Evolutionary conservation across 805 yeast species (phyloP), one percentile per base, ranked within the genome.

Genomic region (Gaillardinia entomophila): DNA sequence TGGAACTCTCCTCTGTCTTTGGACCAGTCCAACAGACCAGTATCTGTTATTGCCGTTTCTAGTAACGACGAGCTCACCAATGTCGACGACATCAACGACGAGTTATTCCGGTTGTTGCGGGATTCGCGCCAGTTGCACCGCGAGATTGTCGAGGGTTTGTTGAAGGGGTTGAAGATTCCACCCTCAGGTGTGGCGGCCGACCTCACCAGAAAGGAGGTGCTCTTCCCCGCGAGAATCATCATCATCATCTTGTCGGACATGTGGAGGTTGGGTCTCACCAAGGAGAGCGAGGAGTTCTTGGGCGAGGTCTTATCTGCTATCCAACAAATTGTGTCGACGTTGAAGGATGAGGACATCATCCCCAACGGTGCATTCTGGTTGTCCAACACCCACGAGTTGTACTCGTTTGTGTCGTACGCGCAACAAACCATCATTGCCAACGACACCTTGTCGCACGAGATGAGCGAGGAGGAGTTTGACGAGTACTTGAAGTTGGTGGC

Each of bases 281-380:
- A 82, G 44, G 96, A 90, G 58, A 79, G 90, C 53, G 97, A 92
- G 65, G 79, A 78, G 35, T 84, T 92, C 53, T 66, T 92, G 40
- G 96, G 96, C 29, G 89, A 83, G 54, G 94, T 88, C 2, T 71
- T 90, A 54, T 76, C 85, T 18, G 82, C 84, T 2, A 87, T 92
- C 45, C 97, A 90, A 65, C 77, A 75, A 31, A 79, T 84, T 40
- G 95, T 90, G 12, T 73, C 83, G 32, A 62, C 70, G n/a, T 69
- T 82, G 51, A 82, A 81, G 45, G 96, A 90, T 35, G 95, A 84
- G 38, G 94, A 85, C 45, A 79, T 87, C 22, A 80, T 89, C 49
- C 78, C 87, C 29, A 87, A 87, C 47, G 97, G 96, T 45, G 95
- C 97, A 0, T 92, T 89, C 68, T 92, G 98, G 98, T 71, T 92